Base-by-base conservation (phyloP, 2,329 filamentous ascomycete species). In the Diplodia mutila region DNA sequence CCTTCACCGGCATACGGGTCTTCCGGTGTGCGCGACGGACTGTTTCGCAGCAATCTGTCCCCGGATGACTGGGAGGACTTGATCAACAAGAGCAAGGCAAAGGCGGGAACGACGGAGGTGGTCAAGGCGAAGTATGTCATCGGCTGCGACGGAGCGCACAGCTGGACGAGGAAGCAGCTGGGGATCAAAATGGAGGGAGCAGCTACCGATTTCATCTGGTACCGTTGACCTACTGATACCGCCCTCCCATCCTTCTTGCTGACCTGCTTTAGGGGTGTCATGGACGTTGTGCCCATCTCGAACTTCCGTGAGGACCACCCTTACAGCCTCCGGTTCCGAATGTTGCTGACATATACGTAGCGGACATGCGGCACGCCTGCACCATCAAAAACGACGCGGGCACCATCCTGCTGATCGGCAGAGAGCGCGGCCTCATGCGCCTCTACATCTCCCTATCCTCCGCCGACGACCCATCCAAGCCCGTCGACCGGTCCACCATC, bases 101-200 rank as follows among this genome's bases (percentile, higher is more conserved):
- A 23, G 12, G 39, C 23, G 1, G 57, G 57, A 1, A 32, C 27
- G 7, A 49, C 18, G 4, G 57, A 61, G 25, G 18, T 49, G 8
- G 79, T 75, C 71, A 71, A 75, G 51, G 76, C 77, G 0, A 80
- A 79, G 39, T 80, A 80, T 55, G 76, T 79, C 3, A 37, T 80
- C 14, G 84, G 80, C n/a, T 84, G 82, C 69, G 84, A 86, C 69
- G 84, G 84, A 25, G 85, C 86, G 0, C 85, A 87, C 71, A 86
- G 83, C 37, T 78, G 76, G 3, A 79, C 87, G 4, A 80, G 86
- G 12, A 82, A 80, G 65, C 81, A 82, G 0, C 79, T 87, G 2
- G 83, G 84, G 1, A 81, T 79, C 71, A 81, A 81, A 29, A 89
- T 90, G 87, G 69, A 88, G 0, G 88, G 86, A 42, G 86, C 88